Evolutionary conservation across 345 rosid genomes (phyloP), one percentile per base, ranked within the genome.

Genomic region (Noccaea bulbosa): DNA sequence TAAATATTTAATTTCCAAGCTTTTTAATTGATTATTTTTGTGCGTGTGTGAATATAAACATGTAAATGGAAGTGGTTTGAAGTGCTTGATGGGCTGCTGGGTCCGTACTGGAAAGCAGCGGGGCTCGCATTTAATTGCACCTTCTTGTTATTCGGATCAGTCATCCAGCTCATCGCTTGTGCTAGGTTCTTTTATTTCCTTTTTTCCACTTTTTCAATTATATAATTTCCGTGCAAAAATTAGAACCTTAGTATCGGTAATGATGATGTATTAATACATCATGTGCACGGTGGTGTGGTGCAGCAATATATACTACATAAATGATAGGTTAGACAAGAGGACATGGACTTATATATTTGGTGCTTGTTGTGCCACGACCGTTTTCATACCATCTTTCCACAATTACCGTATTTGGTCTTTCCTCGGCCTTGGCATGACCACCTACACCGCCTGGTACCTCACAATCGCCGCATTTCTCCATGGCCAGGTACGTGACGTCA

Each of bases 291-390:
- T 47, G 47, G 22, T 53, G 50, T 67, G 67, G 12, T 52, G 62
- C 85, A 93, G 98, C 77, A 91, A 93, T 78, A 93, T 93, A 61
- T 93, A 93, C 81, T 93, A 89, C 85, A 86, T 93, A 73, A 93
- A 91, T 37, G 97, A 93, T 74, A 83, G 76, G 11, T 56, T 93
- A 81, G 97, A 93, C 80, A 93, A 93, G 86, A 84, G 98, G 78
- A 93, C 98, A 38, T 93, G 98, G 98, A 93, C 98, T 1, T 93
- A 91, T 50, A 93, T 93, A 67, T 93, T 93, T 74, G 98, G 98
- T 76, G 98, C 98, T 66, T 93, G 98, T 73, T 93, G 98, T 77
- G 98, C 98, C 24, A 93, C 98, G 24, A 93, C 98, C 2, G 97
- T 93, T 35, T 93, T 93, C 77, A 88, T 93, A 16, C 98, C 98